Evolutionary conservation across 1,284 basidiomycete genomes (phyloP).

Genomic region (Meira miltonrushii): DNA sequence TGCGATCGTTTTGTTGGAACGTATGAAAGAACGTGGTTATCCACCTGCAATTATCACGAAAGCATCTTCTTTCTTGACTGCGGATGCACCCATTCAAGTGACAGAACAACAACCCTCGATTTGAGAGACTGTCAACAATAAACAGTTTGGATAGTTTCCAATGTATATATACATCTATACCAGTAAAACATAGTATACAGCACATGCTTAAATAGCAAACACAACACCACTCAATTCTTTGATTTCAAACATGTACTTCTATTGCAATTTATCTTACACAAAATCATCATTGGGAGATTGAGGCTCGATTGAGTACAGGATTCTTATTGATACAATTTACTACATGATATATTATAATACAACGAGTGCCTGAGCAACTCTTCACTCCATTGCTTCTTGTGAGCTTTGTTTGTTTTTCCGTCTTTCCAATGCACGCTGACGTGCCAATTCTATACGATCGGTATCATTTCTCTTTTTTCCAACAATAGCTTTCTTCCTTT

Average conservation of each 20-base stretch:
- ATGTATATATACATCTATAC: not conserved
- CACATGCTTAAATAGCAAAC: not conserved
- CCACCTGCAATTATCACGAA: conserved; percentile 48
- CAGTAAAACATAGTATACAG: not conserved
- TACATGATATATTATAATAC: not conserved
- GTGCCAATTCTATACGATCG: conserved; percentile 23
- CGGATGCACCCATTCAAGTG: too few relatives aligned
- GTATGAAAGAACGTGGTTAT: conserved; percentile 66
- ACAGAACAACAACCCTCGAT: not conserved
- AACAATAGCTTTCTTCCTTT: conserved; percentile 20
- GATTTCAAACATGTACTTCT: not conserved
- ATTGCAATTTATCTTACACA: not conserved
- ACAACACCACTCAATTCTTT: conserved; percentile 1
- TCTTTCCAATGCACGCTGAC: conserved; percentile 53
- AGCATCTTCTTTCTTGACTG: not conserved
- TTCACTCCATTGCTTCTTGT: conserved; percentile 1
- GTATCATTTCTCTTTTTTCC: conserved; percentile 28
- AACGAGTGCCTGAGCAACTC: not conserved
- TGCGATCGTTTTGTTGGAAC: conserved; percentile 67
- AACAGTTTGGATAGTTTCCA: not conserved
- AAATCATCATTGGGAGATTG: not conserved
- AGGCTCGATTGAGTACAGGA: too few relatives aligned
- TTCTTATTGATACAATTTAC: too few relatives aligned
- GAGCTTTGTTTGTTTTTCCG: conserved; percentile 30
- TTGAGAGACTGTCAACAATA: not conserved